Conservation (phyloP, 306 rosid genomes). For the Neltuma alba region DNA sequence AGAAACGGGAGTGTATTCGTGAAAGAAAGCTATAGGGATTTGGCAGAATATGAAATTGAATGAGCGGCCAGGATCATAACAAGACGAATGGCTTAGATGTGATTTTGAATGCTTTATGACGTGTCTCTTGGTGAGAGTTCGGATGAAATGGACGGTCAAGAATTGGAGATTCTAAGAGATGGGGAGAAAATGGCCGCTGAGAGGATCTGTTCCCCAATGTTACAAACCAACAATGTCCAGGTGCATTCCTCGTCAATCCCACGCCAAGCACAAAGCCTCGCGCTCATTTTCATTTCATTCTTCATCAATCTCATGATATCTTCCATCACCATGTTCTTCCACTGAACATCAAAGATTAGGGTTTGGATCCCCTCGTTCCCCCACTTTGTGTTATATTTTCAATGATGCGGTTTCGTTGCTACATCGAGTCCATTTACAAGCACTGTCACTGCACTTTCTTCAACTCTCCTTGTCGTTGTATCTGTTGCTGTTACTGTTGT, state of each 20-base stretch:
- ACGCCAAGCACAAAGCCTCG: not conserved
- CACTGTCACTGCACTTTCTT: conserved; percentile 7
- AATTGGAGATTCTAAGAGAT: no score
- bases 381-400: not conserved
- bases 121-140: no score
- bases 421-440: not conserved
- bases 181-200: no score
- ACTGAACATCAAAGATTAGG: not conserved
- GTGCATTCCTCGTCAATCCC: not conserved
- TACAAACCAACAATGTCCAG: not conserved
- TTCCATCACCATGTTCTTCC: not conserved
- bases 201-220: not conserved
- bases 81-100: no score
- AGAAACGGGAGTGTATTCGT: no score
- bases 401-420: not conserved
- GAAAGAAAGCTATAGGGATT: no score
- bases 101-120: no score
- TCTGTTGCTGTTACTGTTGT: conserved; percentile 29
- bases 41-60: no score
- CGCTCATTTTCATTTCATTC: not conserved
- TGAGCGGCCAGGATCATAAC: no score
- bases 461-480: not conserved
- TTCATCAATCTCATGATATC: not conserved
- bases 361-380: not conserved
- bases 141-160: no score